Evolutionary conservation across 805 yeast species (phyloP).

Genomic region (Pichia occidentalis): DNA sequence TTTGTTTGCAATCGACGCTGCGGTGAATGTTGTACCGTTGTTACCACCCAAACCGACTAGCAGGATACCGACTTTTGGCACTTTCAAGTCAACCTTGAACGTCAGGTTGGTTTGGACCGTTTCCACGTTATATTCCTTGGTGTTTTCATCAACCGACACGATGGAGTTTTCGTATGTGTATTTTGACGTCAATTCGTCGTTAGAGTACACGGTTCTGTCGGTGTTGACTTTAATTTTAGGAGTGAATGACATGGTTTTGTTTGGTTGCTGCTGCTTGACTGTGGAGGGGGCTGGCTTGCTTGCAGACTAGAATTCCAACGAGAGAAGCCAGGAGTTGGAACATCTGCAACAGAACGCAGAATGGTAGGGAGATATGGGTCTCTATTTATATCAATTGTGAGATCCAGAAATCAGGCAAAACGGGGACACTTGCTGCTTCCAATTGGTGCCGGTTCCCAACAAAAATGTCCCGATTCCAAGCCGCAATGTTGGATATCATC

Average conservation of each 20-base stretch:
- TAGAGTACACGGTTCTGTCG: slow-evolving; percentile 44
- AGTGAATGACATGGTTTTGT: slow-evolving; percentile 19
- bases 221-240: slow-evolving; percentile 49
- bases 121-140: slow-evolving; percentile 57
- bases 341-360: no score
- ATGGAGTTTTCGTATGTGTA: slow-evolving; percentile 71
- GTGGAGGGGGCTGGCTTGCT: no score
- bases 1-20: slow-evolving; percentile 80
- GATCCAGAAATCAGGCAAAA: no score
- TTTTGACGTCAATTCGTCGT: slow-evolving; percentile 48
- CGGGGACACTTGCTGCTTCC: no score
- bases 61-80: slow-evolving; percentile 83
- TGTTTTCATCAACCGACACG: slow-evolving; percentile 48
- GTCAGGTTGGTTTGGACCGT: slow-evolving; percentile 71
- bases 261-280: no score
- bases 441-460: no score
- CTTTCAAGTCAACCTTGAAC: slow-evolving; percentile 75
- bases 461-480: no score
- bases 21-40: slow-evolving; percentile 88
- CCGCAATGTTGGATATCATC: no score
- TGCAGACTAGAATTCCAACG: no score
- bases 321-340: no score
- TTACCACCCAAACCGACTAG: slow-evolving; percentile 96
- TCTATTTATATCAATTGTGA: no score
- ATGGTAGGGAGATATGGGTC: no score